Conservation (phyloP, 805 yeast genomes). For the Candida gorgasii region DNA sequence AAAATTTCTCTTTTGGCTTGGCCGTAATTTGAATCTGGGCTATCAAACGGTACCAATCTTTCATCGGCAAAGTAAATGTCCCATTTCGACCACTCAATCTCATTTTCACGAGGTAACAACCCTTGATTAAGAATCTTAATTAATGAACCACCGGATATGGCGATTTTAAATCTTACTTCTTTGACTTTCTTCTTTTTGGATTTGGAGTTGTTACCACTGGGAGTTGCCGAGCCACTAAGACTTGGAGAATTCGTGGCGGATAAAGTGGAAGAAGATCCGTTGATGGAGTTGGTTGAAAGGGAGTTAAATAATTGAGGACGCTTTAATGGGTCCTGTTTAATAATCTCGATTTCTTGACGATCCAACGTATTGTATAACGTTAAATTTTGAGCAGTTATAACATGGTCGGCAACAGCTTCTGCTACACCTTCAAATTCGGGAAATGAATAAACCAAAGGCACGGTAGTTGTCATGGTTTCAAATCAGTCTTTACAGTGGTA, state of each 20-base stretch:
- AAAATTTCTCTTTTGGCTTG: constrained; percentile 79
- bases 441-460: constrained; percentile 90
- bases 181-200: constrained; percentile 47
- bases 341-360: constrained; percentile 28
- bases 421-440: constrained; percentile 90
- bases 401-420: constrained; percentile 95
- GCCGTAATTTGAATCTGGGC: constrained; percentile 87
- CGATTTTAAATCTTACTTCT: constrained; percentile 81
- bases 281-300: constrained; percentile 13
- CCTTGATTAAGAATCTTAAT: constrained; percentile 88
- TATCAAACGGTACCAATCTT: constrained; percentile 84
- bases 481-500: background rate
- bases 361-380: constrained; percentile 52
- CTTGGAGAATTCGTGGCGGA: background rate
- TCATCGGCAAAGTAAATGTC: constrained; percentile 96
- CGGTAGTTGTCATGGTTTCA: constrained; percentile 80
- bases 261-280: constrained; percentile 1
- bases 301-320: constrained; percentile 16
- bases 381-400: constrained; percentile 81
- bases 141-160: constrained; percentile 90
- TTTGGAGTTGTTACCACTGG: background rate
- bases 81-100: constrained; percentile 91
- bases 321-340: constrained; percentile 26
- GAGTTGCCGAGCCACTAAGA: constrained; percentile 1
- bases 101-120: constrained; percentile 63